Base-by-base conservation (phyloP, 164 flowering plant species). In the Umbellularia californica region DNA sequence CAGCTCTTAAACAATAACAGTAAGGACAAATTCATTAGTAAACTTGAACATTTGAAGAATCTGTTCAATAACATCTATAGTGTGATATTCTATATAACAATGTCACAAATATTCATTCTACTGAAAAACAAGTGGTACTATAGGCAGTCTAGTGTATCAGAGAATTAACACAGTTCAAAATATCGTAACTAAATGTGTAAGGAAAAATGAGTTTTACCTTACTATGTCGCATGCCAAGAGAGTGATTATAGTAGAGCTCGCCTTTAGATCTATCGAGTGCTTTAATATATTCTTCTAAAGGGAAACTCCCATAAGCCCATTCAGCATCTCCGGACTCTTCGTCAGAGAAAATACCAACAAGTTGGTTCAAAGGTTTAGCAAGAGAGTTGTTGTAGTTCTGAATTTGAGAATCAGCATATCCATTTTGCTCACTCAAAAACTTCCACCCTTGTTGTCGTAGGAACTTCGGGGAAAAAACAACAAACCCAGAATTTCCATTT, bases 241-340 rank as follows among this genome's bases (percentile, higher is more conserved):
- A 83, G 78, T 95, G 97, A 80, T 91, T 80, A 80, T 95, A 95
- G 72, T 88, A 83, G 2, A 95, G 82, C 79, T 95, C 98, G 11
- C 89, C 94, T 81, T 95, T 88, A 25, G 97, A 82, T 50, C 98
- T 94, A 33, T 90, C 92, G 69, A 95, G 86, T 33, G 98, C 98
- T 84, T 89, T 88, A 70, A 86, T 82, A 76, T 95, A 95, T 79
- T 92, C 98, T 69, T 91, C 98, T 73, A 95, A 69, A 4, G 94
- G 95, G 78, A 95, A 93, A 82, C 80, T 93, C 68, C 98, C 98
- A 83, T 89, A 91, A 71, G 82, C 85, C 98, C 98, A 95, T 75
- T 91, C 95, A 69, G 80, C 90, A 80, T 88, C 89, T 75, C 80
- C 88, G 70, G 86, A 74, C 66, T 82, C 91, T 72, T 88, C 89